Evolutionary conservation across 1,284 basidiomycete species (phyloP).

Genomic region (Flammula alnicola): DNA sequence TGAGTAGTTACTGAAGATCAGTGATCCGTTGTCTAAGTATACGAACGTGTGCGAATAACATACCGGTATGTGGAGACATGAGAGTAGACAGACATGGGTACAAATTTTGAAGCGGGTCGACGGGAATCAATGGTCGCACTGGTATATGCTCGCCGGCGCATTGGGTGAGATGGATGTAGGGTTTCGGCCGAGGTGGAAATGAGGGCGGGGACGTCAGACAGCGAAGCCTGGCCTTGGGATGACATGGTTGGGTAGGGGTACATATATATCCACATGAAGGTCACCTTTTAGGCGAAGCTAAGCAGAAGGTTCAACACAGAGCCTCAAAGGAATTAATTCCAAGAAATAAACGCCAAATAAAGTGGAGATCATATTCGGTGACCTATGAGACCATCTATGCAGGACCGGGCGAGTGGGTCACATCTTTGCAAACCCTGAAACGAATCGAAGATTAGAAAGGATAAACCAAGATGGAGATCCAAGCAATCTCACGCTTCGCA

Average conservation of each 20-base stretch:
- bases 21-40: background rate
- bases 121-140: slow-evolving; percentile 17
- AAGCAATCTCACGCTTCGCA: slow-evolving; percentile 20
- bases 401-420: slow-evolving; percentile 22
- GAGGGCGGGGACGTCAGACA: slow-evolving; percentile 18
- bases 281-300: slow-evolving; percentile 20
- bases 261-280: slow-evolving; percentile 23
- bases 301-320: slow-evolving; percentile 24
- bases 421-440: slow-evolving; percentile 25
- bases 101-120: slow-evolving; percentile 21
- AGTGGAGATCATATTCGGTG: slow-evolving; percentile 19
- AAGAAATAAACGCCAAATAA: slow-evolving; percentile 12
- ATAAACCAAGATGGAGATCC: slow-evolving; percentile 16
- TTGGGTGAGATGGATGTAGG: slow-evolving; percentile 19
- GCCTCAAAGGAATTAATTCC: slow-evolving; percentile 17
- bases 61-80: slow-evolving; percentile 54
- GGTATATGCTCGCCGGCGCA: slow-evolving; percentile 37
- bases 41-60: slow-evolving; percentile 14
- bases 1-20: slow-evolving; percentile 28
- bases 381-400: slow-evolving; percentile 9
- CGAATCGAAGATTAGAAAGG: slow-evolving; percentile 21
- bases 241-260: slow-evolving; percentile 23
- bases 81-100: slow-evolving; percentile 31
- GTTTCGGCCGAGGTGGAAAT: slow-evolving; percentile 14
- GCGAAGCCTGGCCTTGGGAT: slow-evolving; percentile 20